Evolutionary conservation across 2,329 filamentous ascomycete genomes (phyloP).

Genomic region (Exophiala sp.): DNA sequence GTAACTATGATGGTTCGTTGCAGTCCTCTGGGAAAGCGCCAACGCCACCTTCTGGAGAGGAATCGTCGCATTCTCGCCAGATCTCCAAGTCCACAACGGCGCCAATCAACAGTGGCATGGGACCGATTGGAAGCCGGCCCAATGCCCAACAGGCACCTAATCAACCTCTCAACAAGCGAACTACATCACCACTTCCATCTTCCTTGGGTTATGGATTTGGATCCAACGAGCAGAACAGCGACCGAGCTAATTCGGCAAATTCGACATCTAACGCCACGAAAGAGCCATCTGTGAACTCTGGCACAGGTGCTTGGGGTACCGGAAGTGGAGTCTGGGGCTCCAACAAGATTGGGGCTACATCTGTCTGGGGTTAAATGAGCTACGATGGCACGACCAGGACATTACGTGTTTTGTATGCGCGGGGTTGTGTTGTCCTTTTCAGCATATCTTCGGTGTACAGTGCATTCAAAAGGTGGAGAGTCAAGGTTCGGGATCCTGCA

Average conservation of each 20-base stretch:
- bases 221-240: conserved; percentile 44
- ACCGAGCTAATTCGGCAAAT: conserved; percentile 52
- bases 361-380: conserved; percentile 73
- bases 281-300: conserved; percentile 40
- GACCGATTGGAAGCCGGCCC: conserved; percentile 88
- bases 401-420: conserved; percentile 21
- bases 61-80: conserved; percentile 65
- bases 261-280: conserved; percentile 52
- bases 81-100: conserved; percentile 51
- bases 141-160: conserved; percentile 52
- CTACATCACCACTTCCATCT: conserved; percentile 87
- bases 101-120: conserved; percentile 61
- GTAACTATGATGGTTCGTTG: conserved; percentile 53
- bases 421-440: conserved; percentile 23
- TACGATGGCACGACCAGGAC: conserved; percentile 20
- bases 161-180: conserved; percentile 66
- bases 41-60: conserved; percentile 70
- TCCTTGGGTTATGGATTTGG: conserved; percentile 58
- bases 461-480: conserved; percentile 16
- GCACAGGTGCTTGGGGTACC: conserved; percentile 65
- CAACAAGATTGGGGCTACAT: conserved; percentile 76
- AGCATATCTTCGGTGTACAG: conserved; percentile 26
- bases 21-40: conserved; percentile 72
- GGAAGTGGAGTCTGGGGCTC: conserved; percentile 80
- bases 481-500: conserved; percentile 19